Evolutionary conservation across 176 grass and related monocot genomes (phyloP).

Genomic region (Tuctoria greenei): DNA sequence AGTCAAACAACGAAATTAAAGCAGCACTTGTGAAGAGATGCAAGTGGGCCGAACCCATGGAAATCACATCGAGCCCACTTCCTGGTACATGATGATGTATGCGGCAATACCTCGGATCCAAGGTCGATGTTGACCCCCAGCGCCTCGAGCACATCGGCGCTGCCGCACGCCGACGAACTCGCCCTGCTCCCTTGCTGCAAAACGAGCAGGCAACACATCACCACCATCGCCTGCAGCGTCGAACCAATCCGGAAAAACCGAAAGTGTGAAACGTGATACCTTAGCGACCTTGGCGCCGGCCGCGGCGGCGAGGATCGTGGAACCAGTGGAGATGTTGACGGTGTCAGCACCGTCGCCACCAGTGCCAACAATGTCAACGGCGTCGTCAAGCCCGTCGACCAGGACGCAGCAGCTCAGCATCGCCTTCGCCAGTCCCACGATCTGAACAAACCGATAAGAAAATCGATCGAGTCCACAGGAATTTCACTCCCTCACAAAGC

Average conservation of each 20-base stretch:
- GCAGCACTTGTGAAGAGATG: background rate
- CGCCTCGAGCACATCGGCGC: conserved; percentile 85
- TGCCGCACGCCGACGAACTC: conserved; percentile 95
- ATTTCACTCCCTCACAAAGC: background rate
- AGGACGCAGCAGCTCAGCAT: conserved; percentile 65
- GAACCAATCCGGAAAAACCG: background rate
- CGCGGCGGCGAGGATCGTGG: conserved; percentile 80
- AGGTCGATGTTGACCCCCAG: conserved; percentile 84
- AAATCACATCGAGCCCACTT: background rate
- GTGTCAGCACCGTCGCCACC: conserved; percentile 89
- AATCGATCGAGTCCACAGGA: background rate
- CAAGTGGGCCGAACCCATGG: too few relatives aligned
- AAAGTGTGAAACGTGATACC: conserved; percentile 28
- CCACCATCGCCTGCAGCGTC: background rate
- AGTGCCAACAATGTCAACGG: conserved; percentile 91
- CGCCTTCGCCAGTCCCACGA: conserved; percentile 82
- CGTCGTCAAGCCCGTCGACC: conserved; percentile 64
- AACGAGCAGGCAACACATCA: conserved; percentile 15
- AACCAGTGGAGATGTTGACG: conserved; percentile 97
- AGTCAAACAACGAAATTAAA: background rate
- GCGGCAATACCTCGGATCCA: conserved; percentile 68
- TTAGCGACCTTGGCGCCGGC: conserved; percentile 87
- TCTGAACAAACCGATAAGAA: conserved; percentile 34
- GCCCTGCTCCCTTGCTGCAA: conserved; percentile 92
- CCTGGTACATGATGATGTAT: background rate